Evolutionary conservation across 2,329 filamentous ascomycete genomes (phyloP), one percentile per base, ranked within the genome.

Genomic region (Celoporthe dispersa): DNA sequence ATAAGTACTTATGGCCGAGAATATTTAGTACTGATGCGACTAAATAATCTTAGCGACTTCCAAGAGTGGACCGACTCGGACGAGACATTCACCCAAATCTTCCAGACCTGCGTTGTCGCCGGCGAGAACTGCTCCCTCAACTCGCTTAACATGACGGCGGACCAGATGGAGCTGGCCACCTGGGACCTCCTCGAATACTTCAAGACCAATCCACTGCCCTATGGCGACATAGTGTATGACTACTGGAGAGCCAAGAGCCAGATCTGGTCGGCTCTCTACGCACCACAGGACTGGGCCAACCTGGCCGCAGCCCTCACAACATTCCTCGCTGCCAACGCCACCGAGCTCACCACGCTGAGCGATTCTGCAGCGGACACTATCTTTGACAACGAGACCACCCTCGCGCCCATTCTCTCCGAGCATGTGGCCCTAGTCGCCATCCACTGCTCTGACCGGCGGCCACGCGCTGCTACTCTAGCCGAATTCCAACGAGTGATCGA

Each of bases 31-130:
- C 11, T 55, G 25, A 55, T 55, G n/a, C n/a, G 5, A 4, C n/a
- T 55, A n/a, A 35, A 62, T 41, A n/a, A n/a, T 22, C 37, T 9
- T 22, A 62, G 59, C 37, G 59, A 62, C 37, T 62, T 37, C n/a
- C 19, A 62, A 35, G 59, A 62, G 59, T 62, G 59, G 59, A 62
- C 59, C 11, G 33, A 12, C 22, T 62, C 59, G 37, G 59, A 62
- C 5, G 59, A 62, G 25, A 41, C 7, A 16, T 62, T 62, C 59
- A 37, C 59, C 14, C 33, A 41, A 37, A 62, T 62, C 25, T 62
- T 62, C 31, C 19, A 62, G 31, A 41, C 33, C 14, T 62, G 59
- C 16, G 14, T 41, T 41, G 5, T 16, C 6, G 37, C 33, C 31
- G 22, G 33, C 59, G 14, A 37, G 12, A 41, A 37, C 59, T 62